Conservation (phyloP, 2,329 filamentous ascomycete species). For the Botrytis hyacinthi region DNA sequence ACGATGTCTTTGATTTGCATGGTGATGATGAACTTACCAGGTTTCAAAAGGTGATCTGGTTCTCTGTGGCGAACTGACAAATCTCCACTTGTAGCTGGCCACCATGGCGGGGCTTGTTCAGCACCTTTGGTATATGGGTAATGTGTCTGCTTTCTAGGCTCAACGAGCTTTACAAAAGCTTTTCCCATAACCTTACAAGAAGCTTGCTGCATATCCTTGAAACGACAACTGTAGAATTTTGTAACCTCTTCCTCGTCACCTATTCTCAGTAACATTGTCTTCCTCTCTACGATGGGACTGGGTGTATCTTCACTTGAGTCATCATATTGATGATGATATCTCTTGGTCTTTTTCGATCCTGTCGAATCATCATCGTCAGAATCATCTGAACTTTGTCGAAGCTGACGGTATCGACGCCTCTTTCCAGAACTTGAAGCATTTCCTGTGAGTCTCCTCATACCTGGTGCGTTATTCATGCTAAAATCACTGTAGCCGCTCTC, state of each 20-base stretch:
- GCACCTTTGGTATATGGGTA: slow-evolving; percentile 69
- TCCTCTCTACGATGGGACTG: slow-evolving; percentile 26
- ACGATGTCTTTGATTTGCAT: not conserved
- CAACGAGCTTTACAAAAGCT: slow-evolving; percentile 71
- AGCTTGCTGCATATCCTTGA: slow-evolving; percentile 67
- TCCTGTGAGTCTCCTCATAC: slow-evolving; percentile 25
- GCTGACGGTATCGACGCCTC: slow-evolving; percentile 23
- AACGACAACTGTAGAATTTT: slow-evolving; percentile 59
- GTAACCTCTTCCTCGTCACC: slow-evolving; percentile 54
- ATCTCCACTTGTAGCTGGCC: slow-evolving; percentile 57
- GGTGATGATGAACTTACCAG: slow-evolving; percentile 47
- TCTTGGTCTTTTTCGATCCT: slow-evolving; percentile 28
- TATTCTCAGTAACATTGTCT: slow-evolving; percentile 46
- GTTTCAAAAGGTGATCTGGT: slow-evolving; percentile 69
- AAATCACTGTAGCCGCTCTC: slow-evolving; percentile 28
- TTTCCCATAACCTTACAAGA: slow-evolving; percentile 72
- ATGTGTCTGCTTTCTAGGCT: slow-evolving; percentile 74
- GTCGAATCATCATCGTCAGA: slow-evolving; percentile 31
- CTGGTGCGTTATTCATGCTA: slow-evolving; percentile 22
- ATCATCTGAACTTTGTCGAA: slow-evolving; percentile 28
- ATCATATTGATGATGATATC: slow-evolving; percentile 23
- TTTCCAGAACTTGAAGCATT: slow-evolving; percentile 25
- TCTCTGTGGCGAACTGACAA: slow-evolving; percentile 65
- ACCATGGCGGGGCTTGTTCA: slow-evolving; percentile 63
- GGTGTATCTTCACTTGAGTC: slow-evolving; percentile 28